Percentiles rank a stretch among this genome's conserved stretches.
These are phyloP conservation scores for Leucocoprinus birnbaumii DNA, from an alignment of 768 basidiomycete genomes.

Conservation along the genomic window DNA sequence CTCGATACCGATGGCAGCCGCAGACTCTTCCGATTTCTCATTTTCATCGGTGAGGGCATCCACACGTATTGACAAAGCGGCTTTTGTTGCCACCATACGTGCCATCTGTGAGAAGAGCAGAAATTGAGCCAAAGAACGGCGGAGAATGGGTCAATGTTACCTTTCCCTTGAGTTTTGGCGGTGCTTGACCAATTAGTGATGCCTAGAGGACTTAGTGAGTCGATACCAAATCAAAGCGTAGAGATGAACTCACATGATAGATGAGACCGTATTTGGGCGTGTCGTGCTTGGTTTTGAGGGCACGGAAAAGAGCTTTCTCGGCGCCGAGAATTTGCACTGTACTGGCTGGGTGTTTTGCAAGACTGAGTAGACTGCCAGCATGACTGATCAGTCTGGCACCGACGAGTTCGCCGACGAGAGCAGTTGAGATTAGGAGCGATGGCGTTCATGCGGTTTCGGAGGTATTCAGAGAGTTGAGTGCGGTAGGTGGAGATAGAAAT, in stretches of 20 bases:
- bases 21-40: slow-evolving; percentile 78
- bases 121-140: slow-evolving; percentile 1
- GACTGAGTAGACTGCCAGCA: slow-evolving; percentile 90
- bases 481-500: slow-evolving; percentile 96
- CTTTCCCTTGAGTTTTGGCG: slow-evolving; percentile 98
- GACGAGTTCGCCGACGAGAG: slow-evolving; percentile 88
- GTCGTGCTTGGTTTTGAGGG: slow-evolving; percentile 98
- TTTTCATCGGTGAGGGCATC: slow-evolving; percentile 94
- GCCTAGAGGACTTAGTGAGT: slow-evolving; percentile 45
- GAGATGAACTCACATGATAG: slow-evolving; percentile 72
- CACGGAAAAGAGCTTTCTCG: slow-evolving; percentile 97
- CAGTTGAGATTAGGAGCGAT: slow-evolving; percentile 97
- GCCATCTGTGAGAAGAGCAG: slow-evolving; percentile 69
- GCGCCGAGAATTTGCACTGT: slow-evolving; percentile 98
- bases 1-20: slow-evolving; percentile 87
- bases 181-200: slow-evolving; percentile 94
- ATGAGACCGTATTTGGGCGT: slow-evolving; percentile 99
- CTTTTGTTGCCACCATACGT: slow-evolving; percentile 99
- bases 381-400: slow-evolving; percentile 93
- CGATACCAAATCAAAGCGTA: not conserved
- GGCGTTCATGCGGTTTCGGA: slow-evolving; percentile 96
- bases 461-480: slow-evolving; percentile 91
- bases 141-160: slow-evolving; percentile 30
- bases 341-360: slow-evolving; percentile 97
- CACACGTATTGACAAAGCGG: slow-evolving; percentile 94